Evolutionary conservation across 139 green algal genomes (phyloP).

Genomic region (Nannochloris sp.): DNA sequence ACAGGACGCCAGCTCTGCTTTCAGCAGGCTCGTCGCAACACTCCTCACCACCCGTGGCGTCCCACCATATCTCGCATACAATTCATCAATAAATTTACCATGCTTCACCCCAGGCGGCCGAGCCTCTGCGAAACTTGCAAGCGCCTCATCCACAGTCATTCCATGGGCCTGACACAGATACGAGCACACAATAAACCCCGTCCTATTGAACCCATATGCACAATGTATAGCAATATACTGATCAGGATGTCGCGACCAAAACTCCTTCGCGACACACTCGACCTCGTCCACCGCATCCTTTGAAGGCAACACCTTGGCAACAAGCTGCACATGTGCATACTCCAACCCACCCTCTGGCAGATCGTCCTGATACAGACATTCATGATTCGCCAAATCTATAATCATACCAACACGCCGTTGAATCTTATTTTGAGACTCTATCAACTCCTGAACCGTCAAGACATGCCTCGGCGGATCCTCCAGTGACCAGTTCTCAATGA

Average conservation of each 20-base stretch:
- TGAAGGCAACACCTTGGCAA: constrained; percentile 61
- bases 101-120: constrained; percentile 75
- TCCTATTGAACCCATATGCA: constrained; percentile 85
- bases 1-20: not conserved
- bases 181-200: constrained; percentile 73
- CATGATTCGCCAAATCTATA: constrained; percentile 74
- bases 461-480: constrained; percentile 39
- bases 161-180: constrained; percentile 60
- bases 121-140: constrained; percentile 53
- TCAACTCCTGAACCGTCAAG: constrained; percentile 45
- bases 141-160: constrained; percentile 54
- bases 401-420: constrained; percentile 51
- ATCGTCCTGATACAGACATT: constrained; percentile 70
- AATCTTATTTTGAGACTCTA: constrained; percentile 26
- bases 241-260: constrained; percentile 42
- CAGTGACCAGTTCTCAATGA: constrained; percentile 53
- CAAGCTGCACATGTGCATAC: constrained; percentile 50
- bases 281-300: constrained; percentile 45
- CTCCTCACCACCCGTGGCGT: not conserved
- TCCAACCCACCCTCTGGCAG: constrained; percentile 36
- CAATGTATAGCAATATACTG: constrained; percentile 76
- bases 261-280: constrained; percentile 31
- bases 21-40: not conserved
- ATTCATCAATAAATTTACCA: constrained; percentile 60
- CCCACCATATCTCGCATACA: constrained; percentile 46